Evolutionary conservation across 345 rosid species (phyloP).

Genomic region (Syzygium aromaticum): DNA sequence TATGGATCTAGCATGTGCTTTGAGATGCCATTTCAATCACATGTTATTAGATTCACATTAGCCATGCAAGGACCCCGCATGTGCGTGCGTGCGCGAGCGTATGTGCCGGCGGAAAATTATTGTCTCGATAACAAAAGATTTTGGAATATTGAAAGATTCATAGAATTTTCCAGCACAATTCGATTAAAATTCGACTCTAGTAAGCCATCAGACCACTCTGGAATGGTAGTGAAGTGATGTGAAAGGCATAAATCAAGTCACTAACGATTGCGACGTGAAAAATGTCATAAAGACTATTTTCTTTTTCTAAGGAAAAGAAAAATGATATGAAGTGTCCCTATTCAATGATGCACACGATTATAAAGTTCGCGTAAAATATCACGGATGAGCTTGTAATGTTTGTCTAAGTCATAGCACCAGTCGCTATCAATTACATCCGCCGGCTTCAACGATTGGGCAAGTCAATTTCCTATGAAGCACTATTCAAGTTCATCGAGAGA

Average conservation of each 20-base stretch:
- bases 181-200: not conserved
- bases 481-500: not conserved
- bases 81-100: not conserved
- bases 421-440: not conserved
- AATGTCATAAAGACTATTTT: not conserved
- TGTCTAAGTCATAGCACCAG: rapidly evolving
- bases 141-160: not conserved
- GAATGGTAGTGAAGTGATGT: not conserved
- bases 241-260: not conserved
- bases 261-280: not conserved
- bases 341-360: not conserved
- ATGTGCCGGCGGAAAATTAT: not conserved
- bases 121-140: not conserved
- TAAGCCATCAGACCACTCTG: not conserved
- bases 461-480: not conserved
- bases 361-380: not conserved
- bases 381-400: not conserved
- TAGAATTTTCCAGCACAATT: not conserved
- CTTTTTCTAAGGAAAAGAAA: not conserved
- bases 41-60: not conserved
- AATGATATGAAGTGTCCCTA: not conserved
- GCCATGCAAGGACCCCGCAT: not conserved
- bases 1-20: not conserved
- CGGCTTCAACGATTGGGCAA: not conserved
- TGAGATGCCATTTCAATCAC: not conserved